Percentiles rank a stretch among this genome's conserved stretches.
Evolutionary conservation across 2,329 filamentous ascomycete species (phyloP).

Genomic region (Nannizziopsis barbatae): DNA sequence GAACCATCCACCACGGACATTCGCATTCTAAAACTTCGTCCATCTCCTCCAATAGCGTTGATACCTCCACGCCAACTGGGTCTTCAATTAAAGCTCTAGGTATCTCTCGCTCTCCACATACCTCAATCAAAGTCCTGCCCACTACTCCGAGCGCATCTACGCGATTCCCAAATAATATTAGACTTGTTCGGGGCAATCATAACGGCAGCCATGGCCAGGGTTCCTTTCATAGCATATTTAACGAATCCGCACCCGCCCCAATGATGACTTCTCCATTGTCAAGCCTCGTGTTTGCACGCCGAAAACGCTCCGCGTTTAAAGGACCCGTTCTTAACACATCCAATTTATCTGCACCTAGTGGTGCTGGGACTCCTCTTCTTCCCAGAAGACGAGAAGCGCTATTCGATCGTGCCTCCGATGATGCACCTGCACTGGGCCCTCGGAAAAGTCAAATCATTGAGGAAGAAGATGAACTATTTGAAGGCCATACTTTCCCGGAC

Average conservation of each 20-base stretch:
- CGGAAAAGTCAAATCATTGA: slow-evolving; percentile 36
- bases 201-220: slow-evolving; percentile 21
- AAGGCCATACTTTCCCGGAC: slow-evolving; percentile 17
- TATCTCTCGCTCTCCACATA: slow-evolving; percentile 63
- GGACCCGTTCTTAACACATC: slow-evolving; percentile 35
- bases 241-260: slow-evolving; percentile 29
- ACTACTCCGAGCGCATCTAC: slow-evolving; percentile 64
- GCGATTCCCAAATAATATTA: slow-evolving; percentile 73
- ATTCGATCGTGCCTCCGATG: slow-evolving; percentile 17
- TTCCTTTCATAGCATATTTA: slow-evolving; percentile 26
- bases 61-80: slow-evolving; percentile 57
- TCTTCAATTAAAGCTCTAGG: slow-evolving; percentile 39
- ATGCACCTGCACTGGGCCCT: slow-evolving; percentile 21
- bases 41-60: slow-evolving; percentile 69
- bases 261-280: slow-evolving; percentile 32
- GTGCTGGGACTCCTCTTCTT: slow-evolving; percentile 26
- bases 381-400: slow-evolving; percentile 22
- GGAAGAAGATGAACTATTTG: slow-evolving; percentile 32
- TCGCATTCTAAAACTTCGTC: slow-evolving; percentile 91
- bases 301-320: slow-evolving; percentile 37
- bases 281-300: slow-evolving; percentile 37
- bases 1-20: slow-evolving; percentile 80
- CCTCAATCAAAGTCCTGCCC: slow-evolving; percentile 89
- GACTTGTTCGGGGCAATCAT: slow-evolving; percentile 54
- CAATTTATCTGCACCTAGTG: slow-evolving; percentile 25